Conservation (phyloP, 2,329 filamentous ascomycete genomes). For the Stylonectria norvegica region DNA sequence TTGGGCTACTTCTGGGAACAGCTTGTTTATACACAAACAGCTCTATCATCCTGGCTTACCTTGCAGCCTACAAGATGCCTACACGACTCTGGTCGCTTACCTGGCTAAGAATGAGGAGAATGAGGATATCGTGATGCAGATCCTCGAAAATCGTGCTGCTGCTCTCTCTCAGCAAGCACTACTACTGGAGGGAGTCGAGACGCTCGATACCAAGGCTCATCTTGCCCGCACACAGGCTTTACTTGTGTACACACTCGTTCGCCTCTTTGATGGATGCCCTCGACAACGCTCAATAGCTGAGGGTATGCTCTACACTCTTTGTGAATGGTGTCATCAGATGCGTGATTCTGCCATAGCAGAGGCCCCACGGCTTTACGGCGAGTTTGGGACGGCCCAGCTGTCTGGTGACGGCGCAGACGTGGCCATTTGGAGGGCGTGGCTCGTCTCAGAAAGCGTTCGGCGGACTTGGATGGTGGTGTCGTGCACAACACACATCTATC, state of each 20-base stretch:
- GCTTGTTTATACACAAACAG: slow-evolving; percentile 27
- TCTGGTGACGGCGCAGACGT: not conserved
- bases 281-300: slow-evolving; percentile 22
- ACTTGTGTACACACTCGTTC: slow-evolving; percentile 20
- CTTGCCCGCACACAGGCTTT: slow-evolving; percentile 20
- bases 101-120: slow-evolving; percentile 23
- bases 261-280: slow-evolving; percentile 25
- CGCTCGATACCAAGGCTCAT: slow-evolving; percentile 8
- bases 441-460: not conserved
- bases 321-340: slow-evolving; percentile 1
- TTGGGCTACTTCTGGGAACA: slow-evolving; percentile 25
- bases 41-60: slow-evolving; percentile 27
- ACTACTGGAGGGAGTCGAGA: slow-evolving; percentile 1
- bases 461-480: not conserved
- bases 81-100: slow-evolving; percentile 25
- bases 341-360: not conserved
- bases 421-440: not conserved
- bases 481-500: not conserved
- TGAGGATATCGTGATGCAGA: slow-evolving; percentile 21
- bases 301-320: not conserved
- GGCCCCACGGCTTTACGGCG: not conserved
- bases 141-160: slow-evolving; percentile 20
- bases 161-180: slow-evolving; percentile 1
- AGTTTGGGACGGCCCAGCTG: not conserved
- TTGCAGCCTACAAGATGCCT: slow-evolving; percentile 27